Percentiles rank a stretch among this genome's conserved stretches.
Conservation (phyloP, 495 filamentous ascomycete species). For the Xylaria intraflava region DNA sequence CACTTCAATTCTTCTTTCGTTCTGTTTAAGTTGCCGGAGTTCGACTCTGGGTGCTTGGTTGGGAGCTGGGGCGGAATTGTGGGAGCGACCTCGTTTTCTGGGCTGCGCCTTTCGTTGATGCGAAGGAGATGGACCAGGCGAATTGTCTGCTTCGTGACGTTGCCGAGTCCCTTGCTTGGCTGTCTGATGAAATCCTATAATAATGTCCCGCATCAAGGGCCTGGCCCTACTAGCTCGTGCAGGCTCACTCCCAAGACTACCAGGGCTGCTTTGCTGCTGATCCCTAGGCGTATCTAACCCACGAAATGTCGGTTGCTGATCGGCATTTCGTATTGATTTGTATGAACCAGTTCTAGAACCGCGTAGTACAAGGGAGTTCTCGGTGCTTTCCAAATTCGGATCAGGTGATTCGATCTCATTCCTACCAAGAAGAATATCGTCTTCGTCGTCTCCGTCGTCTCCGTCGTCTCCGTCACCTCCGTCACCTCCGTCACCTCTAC, state of each 20-base stretch:
- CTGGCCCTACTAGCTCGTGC: neutral
- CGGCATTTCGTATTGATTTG: neutral
- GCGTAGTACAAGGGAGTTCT: neutral
- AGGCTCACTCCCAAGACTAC: neutral
- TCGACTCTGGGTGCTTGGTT: neutral
- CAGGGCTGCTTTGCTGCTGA: neutral
- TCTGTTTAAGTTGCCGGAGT: neutral
- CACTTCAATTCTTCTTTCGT: conserved; percentile 8
- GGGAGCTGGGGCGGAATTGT: neutral
- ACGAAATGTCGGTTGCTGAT: neutral
- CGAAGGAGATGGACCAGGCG: neutral
- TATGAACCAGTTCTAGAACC: neutral
- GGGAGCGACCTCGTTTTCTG: neutral
- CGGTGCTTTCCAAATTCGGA: neutral
- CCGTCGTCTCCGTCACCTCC: conserved; percentile 1
- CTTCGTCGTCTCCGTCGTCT: conserved; percentile 14
- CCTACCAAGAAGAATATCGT: conserved; percentile 17
- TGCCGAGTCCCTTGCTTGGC: neutral
- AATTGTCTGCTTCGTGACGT: neutral
- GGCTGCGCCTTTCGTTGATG: neutral
- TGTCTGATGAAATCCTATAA: neutral
- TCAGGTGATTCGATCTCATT: neutral
- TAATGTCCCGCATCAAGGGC: neutral
- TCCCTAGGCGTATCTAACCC: neutral
- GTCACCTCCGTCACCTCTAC: conserved; percentile 3